A percentile compares a stretch with the other conserved stretches of the same genome.
Evolutionary conservation across 768 basidiomycete genomes (phyloP).

Genomic region (Mycena rosella): DNA sequence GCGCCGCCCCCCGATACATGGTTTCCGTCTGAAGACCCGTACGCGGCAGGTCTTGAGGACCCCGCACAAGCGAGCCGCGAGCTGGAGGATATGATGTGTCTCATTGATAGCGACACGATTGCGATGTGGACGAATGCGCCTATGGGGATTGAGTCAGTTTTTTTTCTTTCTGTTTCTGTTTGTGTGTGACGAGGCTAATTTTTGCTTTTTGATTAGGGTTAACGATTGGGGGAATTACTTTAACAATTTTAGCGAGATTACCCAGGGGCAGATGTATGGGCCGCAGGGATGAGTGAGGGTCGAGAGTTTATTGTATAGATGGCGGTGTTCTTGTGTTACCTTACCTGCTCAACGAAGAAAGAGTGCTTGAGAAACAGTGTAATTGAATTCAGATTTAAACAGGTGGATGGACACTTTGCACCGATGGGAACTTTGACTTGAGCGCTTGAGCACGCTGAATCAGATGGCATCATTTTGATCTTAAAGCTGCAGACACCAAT

Average conservation of each 20-base stretch:
- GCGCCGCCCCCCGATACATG: constrained; percentile 25
- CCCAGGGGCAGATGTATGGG: constrained; percentile 27
- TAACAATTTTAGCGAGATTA: constrained; percentile 30
- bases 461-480: no score
- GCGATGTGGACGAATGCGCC: constrained; percentile 38
- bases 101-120: constrained; percentile 34
- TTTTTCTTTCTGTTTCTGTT: not conserved
- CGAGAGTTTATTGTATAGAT: no score
- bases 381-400: no score
- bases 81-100: constrained; percentile 28
- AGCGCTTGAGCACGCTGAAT: no score
- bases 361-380: no score
- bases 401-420: no score
- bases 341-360: no score
- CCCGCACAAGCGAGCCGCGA: constrained; percentile 21
- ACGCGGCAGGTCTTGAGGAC: not conserved
- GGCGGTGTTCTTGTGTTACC: no score
- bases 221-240: constrained; percentile 37
- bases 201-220: not conserved
- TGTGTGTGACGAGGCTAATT: not conserved
- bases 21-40: constrained; percentile 18
- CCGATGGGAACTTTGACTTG: no score
- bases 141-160: constrained; percentile 29
- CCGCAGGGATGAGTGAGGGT: not conserved
- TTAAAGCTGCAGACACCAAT: no score